Evolutionary conservation across 1,139 yeast genomes (phyloP).

Genomic region (Candida glucosophila): DNA sequence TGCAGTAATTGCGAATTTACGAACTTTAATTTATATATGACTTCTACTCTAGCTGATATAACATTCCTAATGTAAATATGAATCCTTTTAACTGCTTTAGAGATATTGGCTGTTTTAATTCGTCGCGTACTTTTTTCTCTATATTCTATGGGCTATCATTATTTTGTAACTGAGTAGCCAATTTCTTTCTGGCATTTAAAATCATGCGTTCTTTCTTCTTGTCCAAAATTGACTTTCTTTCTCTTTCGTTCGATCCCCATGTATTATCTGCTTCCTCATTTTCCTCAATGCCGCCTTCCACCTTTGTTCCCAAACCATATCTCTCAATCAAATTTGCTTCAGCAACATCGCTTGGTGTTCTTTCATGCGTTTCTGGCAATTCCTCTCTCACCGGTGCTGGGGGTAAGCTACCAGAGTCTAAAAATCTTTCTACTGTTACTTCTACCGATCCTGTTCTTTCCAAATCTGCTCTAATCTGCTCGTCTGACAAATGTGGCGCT

Average conservation of each 20-base stretch:
- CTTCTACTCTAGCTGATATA: background rate
- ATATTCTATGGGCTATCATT: conserved; percentile 9
- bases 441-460: conserved; percentile 75
- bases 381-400: conserved; percentile 5
- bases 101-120: conserved; percentile 1
- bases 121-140: conserved; percentile 3
- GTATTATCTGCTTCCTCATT: conserved; percentile 5
- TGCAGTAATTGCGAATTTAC: background rate
- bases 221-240: conserved; percentile 12
- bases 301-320: conserved; percentile 19
- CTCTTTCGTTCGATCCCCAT: conserved; percentile 14
- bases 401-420: conserved; percentile 60
- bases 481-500: conserved; percentile 64
- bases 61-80: conserved; percentile 1
- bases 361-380: conserved; percentile 3
- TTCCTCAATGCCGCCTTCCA: conserved; percentile 9
- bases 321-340: conserved; percentile 29
- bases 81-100: background rate
- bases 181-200: conserved; percentile 32
- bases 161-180: conserved; percentile 28
- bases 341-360: conserved; percentile 8
- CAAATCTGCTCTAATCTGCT: conserved; percentile 60
- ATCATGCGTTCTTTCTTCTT: conserved; percentile 37
- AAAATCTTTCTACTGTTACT: conserved; percentile 61
- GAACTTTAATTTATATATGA: background rate